These are phyloP conservation scores for Orychophragmus violaceus DNA, from an alignment of 345 rosid genomes.

Conservation along the genomic window DNA sequence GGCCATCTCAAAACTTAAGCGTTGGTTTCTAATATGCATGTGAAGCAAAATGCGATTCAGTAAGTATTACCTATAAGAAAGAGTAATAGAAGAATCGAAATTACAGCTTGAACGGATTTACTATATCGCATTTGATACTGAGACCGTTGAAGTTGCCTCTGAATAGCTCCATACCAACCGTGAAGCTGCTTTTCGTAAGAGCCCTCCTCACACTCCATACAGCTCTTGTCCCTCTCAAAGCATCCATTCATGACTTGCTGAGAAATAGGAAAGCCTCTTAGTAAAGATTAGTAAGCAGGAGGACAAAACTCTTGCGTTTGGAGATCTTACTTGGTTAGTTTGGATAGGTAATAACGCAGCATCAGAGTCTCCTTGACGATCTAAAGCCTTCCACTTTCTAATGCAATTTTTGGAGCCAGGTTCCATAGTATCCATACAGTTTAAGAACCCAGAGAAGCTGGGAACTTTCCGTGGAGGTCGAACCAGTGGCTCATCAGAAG, in stretches of 20 bases:
- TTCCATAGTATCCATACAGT: conserved; percentile 53
- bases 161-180: conserved; percentile 85
- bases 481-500: conserved; percentile 31
- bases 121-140: conserved; percentile 74
- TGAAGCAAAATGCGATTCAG: background rate
- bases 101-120: conserved; percentile 46
- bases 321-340: conserved; percentile 44
- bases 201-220: conserved; percentile 62
- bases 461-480: conserved; percentile 59
- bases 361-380: conserved; percentile 51
- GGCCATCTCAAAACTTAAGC: background rate
- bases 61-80: conserved; percentile 55
- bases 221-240: conserved; percentile 61
- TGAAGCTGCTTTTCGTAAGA: conserved; percentile 71
- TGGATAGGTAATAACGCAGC: conserved; percentile 43
- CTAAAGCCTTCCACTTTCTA: conserved; percentile 61
- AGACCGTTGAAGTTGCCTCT: conserved; percentile 76
- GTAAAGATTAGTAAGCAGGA: background rate
- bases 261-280: background rate
- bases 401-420: conserved; percentile 50
- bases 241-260: conserved; percentile 52
- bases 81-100: conserved; percentile 47
- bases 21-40: background rate
- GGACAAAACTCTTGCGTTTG: background rate
- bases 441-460: conserved; percentile 60